Percentiles rank a stretch among this genome's conserved stretches.
phyloP scores from a whole-genome alignment of 2,329 filamentous ascomycete species.

The Sporothrix inflata region DNA sequence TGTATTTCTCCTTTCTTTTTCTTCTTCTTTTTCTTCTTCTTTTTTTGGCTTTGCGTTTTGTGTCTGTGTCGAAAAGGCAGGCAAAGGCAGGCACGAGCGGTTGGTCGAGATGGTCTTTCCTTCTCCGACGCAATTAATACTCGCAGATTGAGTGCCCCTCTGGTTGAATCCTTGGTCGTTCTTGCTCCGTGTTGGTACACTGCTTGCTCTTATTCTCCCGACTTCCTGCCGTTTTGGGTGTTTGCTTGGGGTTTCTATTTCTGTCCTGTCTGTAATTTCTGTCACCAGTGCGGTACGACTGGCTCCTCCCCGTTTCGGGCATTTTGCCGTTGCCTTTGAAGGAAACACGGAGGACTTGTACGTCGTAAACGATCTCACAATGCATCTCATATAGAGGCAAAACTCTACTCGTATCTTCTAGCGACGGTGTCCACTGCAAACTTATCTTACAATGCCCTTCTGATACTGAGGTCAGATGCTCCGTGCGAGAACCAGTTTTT shows the following conservation, averaged over 20 bases:
- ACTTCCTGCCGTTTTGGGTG: conserved; percentile 13
- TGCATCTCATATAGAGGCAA: neutral
- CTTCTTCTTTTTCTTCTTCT: too few relatives aligned
- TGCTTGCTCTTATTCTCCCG: conserved; percentile 3
- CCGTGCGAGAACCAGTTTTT: too few relatives aligned
- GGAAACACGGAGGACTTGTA: neutral
- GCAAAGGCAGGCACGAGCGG: neutral
- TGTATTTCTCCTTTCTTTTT: too few relatives aligned
- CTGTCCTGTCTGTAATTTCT: neutral
- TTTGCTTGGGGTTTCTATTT: conserved; percentile 17
- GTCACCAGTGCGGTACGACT: neutral
- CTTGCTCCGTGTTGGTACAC: neutral
- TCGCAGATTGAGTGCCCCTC: neutral
- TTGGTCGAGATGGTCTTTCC: neutral
- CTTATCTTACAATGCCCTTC: too few relatives aligned
- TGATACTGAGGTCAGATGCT: too few relatives aligned
- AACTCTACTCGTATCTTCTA: neutral
- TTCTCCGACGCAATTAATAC: neutral
- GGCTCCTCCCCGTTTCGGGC: neutral
- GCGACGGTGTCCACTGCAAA: too few relatives aligned
- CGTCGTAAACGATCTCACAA: neutral
- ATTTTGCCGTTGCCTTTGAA: neutral
- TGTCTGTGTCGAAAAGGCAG: neutral
- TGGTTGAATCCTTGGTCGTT: conserved; percentile 3
- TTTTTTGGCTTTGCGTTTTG: neutral